Base-by-base conservation (phyloP, 768 basidiomycete genomes). In the Tricholoma furcatifolium region DNA sequence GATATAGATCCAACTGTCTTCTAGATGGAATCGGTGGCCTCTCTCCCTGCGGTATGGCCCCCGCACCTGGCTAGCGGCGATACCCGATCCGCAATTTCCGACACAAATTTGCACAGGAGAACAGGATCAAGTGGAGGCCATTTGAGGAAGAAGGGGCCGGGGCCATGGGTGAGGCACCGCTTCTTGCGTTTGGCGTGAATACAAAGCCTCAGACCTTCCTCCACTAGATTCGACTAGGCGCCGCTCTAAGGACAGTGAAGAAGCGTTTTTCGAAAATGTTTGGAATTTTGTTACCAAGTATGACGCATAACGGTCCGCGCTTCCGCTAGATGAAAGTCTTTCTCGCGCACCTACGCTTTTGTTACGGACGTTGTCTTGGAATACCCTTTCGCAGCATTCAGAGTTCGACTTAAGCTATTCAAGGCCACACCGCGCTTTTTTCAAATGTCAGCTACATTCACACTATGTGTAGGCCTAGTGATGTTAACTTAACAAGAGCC, bases 61-160 rank as follows among this genome's bases (percentile, higher is more conserved):
- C 43, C 24, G 2, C 23, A 12, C 31, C n/a, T 18, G 14, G 23
- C 17, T 32, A 44, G 15, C 18, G 30, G 32, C 6, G 45, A 47
- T 24, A 12, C 21, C 12, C n/a, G 24, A 34, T 43, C 38, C 4
- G 45, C 32, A 34, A 45, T 35, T 24, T 20, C 8, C 14, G 17
- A 23, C 27, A 12, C 21, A 2, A 23, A 10, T 9, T 12, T 15
- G 15, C 44, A 31, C 8, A 32, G 24, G 21, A n/a, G 18, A 18
- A 46, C 51, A n/a, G 3, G 38, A n/a, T 47, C 39, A 45, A 40
- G 52, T 10, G 47, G 52, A 53, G 21, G 17, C 47, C n/a, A 45
- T 47, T 10, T 31, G 47, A 5, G n/a, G 34, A 52, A 46, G 31
- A 27, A 14, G 4, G 17, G 30, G 34, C 36, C 18, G 38, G 43